Evolutionary conservation across 1,284 basidiomycete genomes (phyloP).

Genomic region (Cryptococcus deneoformans): DNA sequence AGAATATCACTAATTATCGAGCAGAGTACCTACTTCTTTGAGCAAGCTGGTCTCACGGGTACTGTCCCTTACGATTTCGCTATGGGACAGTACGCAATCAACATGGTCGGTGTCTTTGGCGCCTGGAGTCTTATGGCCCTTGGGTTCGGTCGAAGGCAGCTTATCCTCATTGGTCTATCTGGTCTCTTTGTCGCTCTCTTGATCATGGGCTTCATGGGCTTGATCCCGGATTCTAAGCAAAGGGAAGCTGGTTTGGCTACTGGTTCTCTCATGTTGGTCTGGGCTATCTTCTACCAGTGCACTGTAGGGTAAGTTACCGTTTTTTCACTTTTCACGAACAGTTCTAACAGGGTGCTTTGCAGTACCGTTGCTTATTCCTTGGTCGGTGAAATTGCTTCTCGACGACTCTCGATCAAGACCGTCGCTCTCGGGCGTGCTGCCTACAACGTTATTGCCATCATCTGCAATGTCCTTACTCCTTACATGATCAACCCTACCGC

Average conservation of each 20-base stretch:
- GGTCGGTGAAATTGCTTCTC: constrained; percentile 53
- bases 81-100: constrained; percentile 46
- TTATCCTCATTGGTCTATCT: constrained; percentile 53
- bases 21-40: constrained; percentile 49
- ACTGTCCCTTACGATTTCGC: constrained; percentile 48
- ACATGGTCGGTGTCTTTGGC: constrained; percentile 38
- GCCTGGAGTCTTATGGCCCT: constrained; percentile 48
- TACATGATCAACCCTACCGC: constrained; percentile 52
- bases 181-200: constrained; percentile 51
- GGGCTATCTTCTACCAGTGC: constrained; percentile 47
- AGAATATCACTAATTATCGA: neutral
- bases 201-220: constrained; percentile 53
- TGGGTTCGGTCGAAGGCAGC: constrained; percentile 47
- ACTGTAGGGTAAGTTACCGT: constrained; percentile 38
- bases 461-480: constrained; percentile 47
- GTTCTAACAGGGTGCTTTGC: neutral
- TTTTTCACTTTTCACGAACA: neutral
- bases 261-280: constrained; percentile 51
- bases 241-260: constrained; percentile 43
- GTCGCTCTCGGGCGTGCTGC: constrained; percentile 53
- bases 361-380: constrained; percentile 46
- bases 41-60: constrained; percentile 49
- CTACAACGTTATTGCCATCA: constrained; percentile 50
- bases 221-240: constrained; percentile 32
- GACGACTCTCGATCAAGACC: constrained; percentile 54